Percentiles rank a stretch among this genome's conserved stretches.
Conservation (phyloP, 805 yeast genomes). For the Kluyveromyces starmeri region DNA sequence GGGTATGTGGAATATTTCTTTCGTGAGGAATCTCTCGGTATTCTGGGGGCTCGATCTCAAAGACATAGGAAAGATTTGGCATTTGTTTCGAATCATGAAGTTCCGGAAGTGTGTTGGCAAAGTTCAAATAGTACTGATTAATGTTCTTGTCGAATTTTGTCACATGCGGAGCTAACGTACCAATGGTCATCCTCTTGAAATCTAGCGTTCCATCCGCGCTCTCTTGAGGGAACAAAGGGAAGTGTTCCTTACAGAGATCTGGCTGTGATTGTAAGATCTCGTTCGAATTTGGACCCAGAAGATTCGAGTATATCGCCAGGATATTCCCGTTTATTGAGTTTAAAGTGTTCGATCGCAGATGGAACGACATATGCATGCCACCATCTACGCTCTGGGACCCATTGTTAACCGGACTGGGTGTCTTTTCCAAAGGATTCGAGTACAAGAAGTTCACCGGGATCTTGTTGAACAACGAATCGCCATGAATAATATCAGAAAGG, state of each 20-base stretch:
- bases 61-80: constrained; percentile 19
- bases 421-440: constrained; percentile 7
- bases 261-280: constrained; percentile 20
- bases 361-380: not conserved
- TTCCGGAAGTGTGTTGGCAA: constrained; percentile 49
- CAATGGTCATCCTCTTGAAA: constrained; percentile 16
- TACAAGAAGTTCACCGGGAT: constrained; percentile 20
- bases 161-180: constrained; percentile 6
- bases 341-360: not conserved
- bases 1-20: constrained; percentile 26
- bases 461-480: constrained; percentile 22
- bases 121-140: constrained; percentile 63
- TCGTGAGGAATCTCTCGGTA: constrained; percentile 14
- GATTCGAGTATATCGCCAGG: constrained; percentile 13
- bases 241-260: constrained; percentile 23
- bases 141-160: constrained; percentile 43
- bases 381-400: not conserved
- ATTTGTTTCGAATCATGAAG: constrained; percentile 29
- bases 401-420: constrained; percentile 4
- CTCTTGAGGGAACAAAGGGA: constrained; percentile 25
- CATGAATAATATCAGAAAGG: constrained; percentile 52
- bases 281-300: constrained; percentile 22
- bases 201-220: constrained; percentile 10
- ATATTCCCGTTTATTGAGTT: constrained; percentile 3
- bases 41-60: constrained; percentile 21